These are phyloP conservation scores for Globisporangium camurandrum DNA, from an alignment of 352 stramenopile genomes.

Conservation along the genomic window DNA sequence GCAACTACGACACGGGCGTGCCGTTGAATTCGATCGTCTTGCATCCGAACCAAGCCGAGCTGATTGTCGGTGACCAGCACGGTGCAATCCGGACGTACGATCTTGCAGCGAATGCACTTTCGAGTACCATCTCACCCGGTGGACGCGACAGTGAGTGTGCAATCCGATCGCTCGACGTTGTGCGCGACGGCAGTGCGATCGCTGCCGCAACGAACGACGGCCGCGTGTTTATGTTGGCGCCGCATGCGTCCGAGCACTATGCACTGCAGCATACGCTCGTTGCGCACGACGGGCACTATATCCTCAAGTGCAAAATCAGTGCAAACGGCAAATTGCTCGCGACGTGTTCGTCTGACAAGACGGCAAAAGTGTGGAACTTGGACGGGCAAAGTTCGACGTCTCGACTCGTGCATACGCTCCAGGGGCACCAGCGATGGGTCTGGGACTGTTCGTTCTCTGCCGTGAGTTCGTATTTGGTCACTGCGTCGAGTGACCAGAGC, in stretches of 20 bases:
- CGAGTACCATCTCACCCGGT: constrained; percentile 54
- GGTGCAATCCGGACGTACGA: constrained; percentile 91
- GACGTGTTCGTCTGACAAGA: constrained; percentile 90
- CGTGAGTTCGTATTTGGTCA: constrained; percentile 97
- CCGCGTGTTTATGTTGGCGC: constrained; percentile 91
- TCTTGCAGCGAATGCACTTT: constrained; percentile 71
- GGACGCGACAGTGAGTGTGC: constrained; percentile 62
- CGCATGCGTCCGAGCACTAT: constrained; percentile 54
- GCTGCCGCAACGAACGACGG: constrained; percentile 93
- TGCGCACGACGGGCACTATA: constrained; percentile 89
- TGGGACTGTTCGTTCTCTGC: constrained; percentile 98
- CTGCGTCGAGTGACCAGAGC: constrained; percentile 92
- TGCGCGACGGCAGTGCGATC: constrained; percentile 87
- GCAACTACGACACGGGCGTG: constrained; percentile 83
- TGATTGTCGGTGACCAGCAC: constrained; percentile 89
- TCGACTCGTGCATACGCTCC: constrained; percentile 68
- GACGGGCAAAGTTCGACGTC: constrained; percentile 25
- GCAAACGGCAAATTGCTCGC: constrained; percentile 84
- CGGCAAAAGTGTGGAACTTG: constrained; percentile 87
- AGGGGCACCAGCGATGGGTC: constrained; percentile 94
- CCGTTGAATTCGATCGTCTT: constrained; percentile 94
- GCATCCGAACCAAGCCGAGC: constrained; percentile 91
- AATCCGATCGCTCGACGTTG: constrained; percentile 91
- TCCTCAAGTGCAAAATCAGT: constrained; percentile 88
- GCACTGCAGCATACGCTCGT: constrained; percentile 60